phyloP scores from a whole-genome alignment of 2,329 filamentous ascomycete genomes.

The Apiospora arundinis region DNA sequence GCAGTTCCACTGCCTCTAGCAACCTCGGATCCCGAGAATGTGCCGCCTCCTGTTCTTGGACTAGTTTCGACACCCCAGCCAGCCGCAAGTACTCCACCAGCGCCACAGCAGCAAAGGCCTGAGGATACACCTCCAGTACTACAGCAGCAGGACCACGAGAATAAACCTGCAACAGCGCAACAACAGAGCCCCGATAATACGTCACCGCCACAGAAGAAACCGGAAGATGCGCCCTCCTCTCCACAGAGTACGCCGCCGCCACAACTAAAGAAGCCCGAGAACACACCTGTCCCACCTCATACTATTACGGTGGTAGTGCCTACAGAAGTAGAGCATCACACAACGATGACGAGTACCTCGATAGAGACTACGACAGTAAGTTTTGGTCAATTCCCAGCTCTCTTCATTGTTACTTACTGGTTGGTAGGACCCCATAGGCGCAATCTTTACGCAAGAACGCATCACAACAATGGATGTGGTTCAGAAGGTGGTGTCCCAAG shows the following conservation, averaged over 20 bases:
- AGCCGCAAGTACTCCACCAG: not conserved
- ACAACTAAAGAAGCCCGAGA: not conserved
- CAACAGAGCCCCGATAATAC: not conserved
- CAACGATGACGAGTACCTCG: conserved; percentile 13
- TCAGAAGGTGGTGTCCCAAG: not conserved
- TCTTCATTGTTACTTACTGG: not conserved
- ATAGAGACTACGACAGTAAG: conserved; percentile 2
- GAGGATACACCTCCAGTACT: not conserved
- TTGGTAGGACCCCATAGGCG: not conserved
- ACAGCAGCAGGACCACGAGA: not conserved
- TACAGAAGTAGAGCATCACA: not conserved
- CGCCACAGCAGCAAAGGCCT: not conserved
- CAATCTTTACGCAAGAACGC: conserved; percentile 6
- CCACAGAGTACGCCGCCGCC: not conserved
- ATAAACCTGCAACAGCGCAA: not conserved
- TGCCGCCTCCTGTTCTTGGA: conserved; percentile 6
- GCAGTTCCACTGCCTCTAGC: not conserved
- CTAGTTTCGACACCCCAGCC: not conserved
- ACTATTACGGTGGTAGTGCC: not conserved
- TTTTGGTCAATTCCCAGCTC: no score
- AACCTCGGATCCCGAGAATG: not conserved
- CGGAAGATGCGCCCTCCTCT: not conserved
- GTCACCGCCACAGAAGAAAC: not conserved
- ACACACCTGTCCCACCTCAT: not conserved
- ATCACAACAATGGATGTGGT: conserved; percentile 15